phyloP scores from a whole-genome alignment of 257 asterid genomes.

The Solanum chmielewskii region DNA sequence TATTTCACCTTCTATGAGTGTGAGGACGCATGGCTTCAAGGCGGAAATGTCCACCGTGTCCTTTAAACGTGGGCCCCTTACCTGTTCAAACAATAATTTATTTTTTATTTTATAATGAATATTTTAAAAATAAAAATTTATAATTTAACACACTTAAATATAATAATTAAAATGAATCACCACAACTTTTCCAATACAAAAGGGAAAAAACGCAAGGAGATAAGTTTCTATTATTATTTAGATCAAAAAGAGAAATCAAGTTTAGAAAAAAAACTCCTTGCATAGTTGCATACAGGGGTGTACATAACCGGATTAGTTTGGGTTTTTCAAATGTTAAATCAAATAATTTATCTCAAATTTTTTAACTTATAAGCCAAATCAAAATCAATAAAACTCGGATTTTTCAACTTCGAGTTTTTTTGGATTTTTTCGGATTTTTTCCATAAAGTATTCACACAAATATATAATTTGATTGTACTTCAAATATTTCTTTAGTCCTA shows the following conservation, averaged over 20 bases:
- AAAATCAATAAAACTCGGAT: no score
- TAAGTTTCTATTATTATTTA: neutral
- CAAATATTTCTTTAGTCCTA: no score
- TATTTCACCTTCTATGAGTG: constrained; percentile 67
- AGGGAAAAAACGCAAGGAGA: neutral
- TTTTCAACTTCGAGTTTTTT: no score
- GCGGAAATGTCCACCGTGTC: constrained; percentile 88
- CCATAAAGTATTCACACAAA: no score
- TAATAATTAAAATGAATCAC: neutral
- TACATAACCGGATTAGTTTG: no score
- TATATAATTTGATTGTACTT: no score
- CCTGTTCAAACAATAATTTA: constrained; percentile 16
- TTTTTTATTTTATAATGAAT: no score
- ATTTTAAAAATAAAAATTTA: neutral
- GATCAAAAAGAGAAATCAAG: neutral
- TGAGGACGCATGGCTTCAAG: constrained; percentile 74
- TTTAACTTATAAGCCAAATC: no score
- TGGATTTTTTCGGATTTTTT: no score
- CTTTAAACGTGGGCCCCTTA: constrained; percentile 75
- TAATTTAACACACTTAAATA: neutral
- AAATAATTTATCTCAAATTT: no score
- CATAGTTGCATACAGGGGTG: no score
- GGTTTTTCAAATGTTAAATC: no score
- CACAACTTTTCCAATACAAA: neutral
- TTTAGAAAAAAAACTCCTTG: neutral